phyloP scores from a whole-genome alignment of 257 asterid species.

The Thymus quinquecostatus region DNA sequence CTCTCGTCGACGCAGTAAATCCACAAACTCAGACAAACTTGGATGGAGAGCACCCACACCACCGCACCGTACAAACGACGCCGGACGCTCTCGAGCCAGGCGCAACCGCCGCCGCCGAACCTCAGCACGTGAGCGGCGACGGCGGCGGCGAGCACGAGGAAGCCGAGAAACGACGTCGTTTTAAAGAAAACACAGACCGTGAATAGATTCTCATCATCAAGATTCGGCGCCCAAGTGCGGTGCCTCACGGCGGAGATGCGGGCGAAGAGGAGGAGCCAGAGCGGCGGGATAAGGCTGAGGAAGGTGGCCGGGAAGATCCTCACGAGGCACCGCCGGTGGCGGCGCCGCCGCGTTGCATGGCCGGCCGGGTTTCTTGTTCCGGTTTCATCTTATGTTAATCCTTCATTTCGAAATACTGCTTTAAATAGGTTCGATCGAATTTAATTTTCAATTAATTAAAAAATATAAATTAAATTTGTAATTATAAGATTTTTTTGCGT shows the following conservation, averaged over 20 bases:
- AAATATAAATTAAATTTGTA: too few relatives aligned
- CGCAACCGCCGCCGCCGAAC: slow-evolving; percentile 18
- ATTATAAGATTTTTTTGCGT: too few relatives aligned
- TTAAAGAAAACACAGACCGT: too few relatives aligned
- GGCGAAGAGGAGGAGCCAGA: slow-evolving; percentile 61
- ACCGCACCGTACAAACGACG: slow-evolving; percentile 38
- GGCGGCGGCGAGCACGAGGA: slow-evolving; percentile 38
- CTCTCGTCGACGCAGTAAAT: slow-evolving; percentile 34
- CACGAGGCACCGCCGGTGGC: too few relatives aligned
- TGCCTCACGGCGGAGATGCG: slow-evolving; percentile 53
- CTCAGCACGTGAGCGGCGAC: slow-evolving; percentile 36
- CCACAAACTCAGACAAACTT: slow-evolving; percentile 51
- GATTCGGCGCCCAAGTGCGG: background rate
- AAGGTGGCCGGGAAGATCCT: slow-evolving; percentile 24
- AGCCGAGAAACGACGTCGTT: slow-evolving; percentile 34
- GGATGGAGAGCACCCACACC: slow-evolving; percentile 46
- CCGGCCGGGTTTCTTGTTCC: too few relatives aligned
- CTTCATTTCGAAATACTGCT: too few relatives aligned
- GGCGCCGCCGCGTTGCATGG: too few relatives aligned
- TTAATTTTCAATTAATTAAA: too few relatives aligned
- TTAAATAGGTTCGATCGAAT: too few relatives aligned
- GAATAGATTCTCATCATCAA: background rate
- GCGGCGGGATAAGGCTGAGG: slow-evolving; percentile 74
- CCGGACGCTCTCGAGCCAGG: background rate
- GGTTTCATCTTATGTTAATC: too few relatives aligned